Evolutionary conservation across 192 early-diverging fungal genomes (phyloP), one percentile per base, ranked within the genome.

Genomic region (Cladochytrium replicatum): DNA sequence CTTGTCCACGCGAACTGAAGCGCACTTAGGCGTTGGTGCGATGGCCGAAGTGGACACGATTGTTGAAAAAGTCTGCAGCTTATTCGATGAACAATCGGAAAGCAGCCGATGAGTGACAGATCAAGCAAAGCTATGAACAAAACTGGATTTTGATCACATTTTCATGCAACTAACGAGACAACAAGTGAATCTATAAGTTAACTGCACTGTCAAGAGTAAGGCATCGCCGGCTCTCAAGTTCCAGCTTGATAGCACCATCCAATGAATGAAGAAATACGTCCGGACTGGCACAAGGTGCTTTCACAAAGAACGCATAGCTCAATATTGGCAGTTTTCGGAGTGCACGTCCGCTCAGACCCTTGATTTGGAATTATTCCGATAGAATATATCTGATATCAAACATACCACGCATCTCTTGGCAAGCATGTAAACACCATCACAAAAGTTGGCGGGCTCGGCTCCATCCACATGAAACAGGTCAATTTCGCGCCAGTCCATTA

Each of bases 11-110:
- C 15, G 5, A 2, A 41, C 51, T 23, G 4, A 23, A 4, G 9
- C 31, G 9, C 26, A 26, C 6, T 25, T 50, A 81, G 81, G 82
- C 17, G 45, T 87, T 49, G 91, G 91, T 15, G 91, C 88, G 0
- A 93, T 95, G 90, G 89, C 85, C 2, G 88, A 89, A 51, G 73
- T 78, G 19, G 64, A 50, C 6, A 66, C 65, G 8, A 91, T 93
- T 48, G 79, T 73, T 31, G 43, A n/a, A n/a, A n/a, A n/a, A n/a
- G n/a, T n/a, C n/a, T n/a, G n/a, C n/a, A n/a, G n/a, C n/a, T n/a
- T n/a, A n/a, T n/a, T n/a, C n/a, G n/a, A n/a, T n/a, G n/a, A n/a
- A n/a, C n/a, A n/a, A n/a, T n/a, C n/a, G n/a, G n/a, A n/a, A n/a
- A n/a, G n/a, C n/a, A n/a, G n/a, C n/a, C n/a, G n/a, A n/a, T n/a